phyloP scores from a whole-genome alignment of 768 basidiomycete species.

The Mycena latifolia region DNA sequence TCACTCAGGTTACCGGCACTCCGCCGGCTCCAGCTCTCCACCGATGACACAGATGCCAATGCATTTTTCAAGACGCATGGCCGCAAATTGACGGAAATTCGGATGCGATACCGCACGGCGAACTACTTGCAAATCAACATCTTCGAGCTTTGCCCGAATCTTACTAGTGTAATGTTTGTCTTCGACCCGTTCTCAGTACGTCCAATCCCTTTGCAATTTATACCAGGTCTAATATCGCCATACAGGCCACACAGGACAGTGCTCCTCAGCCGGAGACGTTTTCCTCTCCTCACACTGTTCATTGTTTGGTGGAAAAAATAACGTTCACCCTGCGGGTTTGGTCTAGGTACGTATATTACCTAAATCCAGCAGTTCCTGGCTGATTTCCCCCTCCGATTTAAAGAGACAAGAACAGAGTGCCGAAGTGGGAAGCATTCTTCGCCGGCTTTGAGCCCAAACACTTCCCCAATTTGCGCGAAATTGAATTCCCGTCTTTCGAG shows the following conservation, averaged over 20 bases:
- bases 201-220: background rate
- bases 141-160: conserved; percentile 14
- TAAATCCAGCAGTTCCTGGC: background rate
- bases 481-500: background rate
- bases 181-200: background rate
- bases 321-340: background rate
- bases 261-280: background rate
- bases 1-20: conserved; percentile 11
- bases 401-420: background rate
- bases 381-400: background rate
- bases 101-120: background rate
- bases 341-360: background rate
- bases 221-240: background rate
- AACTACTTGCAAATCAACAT: background rate
- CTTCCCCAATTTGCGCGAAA: conserved; percentile 22
- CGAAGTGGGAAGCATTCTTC: conserved; percentile 18
- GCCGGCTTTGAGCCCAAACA: background rate
- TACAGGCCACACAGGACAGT: background rate
- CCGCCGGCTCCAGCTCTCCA: background rate
- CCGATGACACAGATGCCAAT: background rate
- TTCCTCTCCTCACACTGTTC: background rate
- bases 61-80: conserved; percentile 11
- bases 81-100: conserved; percentile 1
- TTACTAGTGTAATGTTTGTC: background rate
- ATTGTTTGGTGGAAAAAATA: conserved; percentile 6